Evolutionary conservation across 169 alveolate species (phyloP), one percentile per base, ranked within the genome.

Genomic region (Plasmodium coatneyi): DNA sequence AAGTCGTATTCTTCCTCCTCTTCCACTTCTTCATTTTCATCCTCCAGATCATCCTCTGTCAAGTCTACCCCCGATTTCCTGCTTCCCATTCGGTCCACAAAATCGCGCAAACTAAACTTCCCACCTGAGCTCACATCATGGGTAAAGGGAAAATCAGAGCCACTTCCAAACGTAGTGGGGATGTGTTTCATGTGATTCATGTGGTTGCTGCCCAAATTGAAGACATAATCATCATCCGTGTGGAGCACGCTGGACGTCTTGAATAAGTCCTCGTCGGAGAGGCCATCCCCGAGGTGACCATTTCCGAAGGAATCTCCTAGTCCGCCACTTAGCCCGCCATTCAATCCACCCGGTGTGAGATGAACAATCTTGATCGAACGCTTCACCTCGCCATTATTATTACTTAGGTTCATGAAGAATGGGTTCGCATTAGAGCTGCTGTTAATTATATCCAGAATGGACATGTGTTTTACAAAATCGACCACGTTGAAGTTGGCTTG

Each of bases 371-470:
- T 83, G 4, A 83, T 83, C 2, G 92, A 83, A 1, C 82, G 5
- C 32, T 36, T 66, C 14, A 41, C 32, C 25, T 83, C 46, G 22
- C 71, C 41, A 25, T 34, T 19, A 12, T 84, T 71, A 84, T 32
- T 52, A 9, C 32, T 74, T 1, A 76, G 22, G 16, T 46, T 46
- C 36, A 74, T 84, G 52, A 84, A 84, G 32, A 84, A 84, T 14
- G 92, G 92, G 32, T 84, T 84, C 28, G 78, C 71, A 74, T 74
- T 84, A 5, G 92, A 30, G 34, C 79, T n/a, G 32, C 46, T 71
- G 60, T 74, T 84, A 25, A 84, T 84, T 66, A 84, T 84, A 54
- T 84, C 92, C 19, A 84, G 22, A n/a, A 84, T 49, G 14, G 92
- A 74, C 10, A 84, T 7, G 39, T 66, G 92, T 16, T 84, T 84